Conservation (phyloP, 2,329 filamentous ascomycete genomes). For the Microdochium nivale region DNA sequence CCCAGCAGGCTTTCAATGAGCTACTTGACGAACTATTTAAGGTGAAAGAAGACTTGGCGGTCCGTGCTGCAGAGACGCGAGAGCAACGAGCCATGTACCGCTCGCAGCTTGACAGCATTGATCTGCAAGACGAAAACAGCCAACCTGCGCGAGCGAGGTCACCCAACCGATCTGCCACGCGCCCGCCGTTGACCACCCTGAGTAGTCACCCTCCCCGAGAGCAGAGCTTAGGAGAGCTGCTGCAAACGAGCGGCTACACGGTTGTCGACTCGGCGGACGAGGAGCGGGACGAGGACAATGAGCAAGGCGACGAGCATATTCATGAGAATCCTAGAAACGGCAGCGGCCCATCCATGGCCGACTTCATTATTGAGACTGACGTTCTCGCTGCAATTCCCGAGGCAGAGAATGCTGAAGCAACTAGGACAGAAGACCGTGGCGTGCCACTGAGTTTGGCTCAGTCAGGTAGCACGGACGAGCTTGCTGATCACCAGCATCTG, state of each 20-base stretch:
- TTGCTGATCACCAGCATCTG: conserved; percentile 9
- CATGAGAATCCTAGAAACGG: conserved; percentile 3
- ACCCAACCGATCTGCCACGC: not conserved
- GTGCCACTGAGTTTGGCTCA: not conserved
- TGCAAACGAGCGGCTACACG: conserved; percentile 35
- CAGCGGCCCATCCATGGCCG: not conserved
- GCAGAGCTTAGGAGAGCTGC: conserved; percentile 28
- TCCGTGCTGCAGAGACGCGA: conserved; percentile 57
- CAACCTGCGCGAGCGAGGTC: conserved; percentile 4
- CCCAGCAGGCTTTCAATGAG: conserved; percentile 89
- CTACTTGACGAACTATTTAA: conserved; percentile 82
- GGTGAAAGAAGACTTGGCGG: conserved; percentile 65
- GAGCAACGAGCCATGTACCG: conserved; percentile 49
- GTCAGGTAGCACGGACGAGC: not conserved
- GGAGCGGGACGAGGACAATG: conserved; percentile 6
- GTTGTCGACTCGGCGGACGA: conserved; percentile 15
- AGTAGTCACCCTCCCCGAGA: conserved; percentile 12
- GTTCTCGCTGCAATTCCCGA: no score
- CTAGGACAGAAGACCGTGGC: not conserved
- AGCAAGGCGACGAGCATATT: conserved; percentile 8
- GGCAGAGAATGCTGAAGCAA: not conserved
- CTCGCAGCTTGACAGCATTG: conserved; percentile 35
- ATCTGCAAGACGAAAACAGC: conserved; percentile 22
- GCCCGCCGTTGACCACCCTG: not conserved
- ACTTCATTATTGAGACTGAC: no score